A percentile compares a stretch with the other conserved stretches of the same genome.
These are phyloP conservation scores for Celoporthe dispersa DNA, from an alignment of 2,329 filamentous ascomycete genomes.

Conservation along the genomic window DNA sequence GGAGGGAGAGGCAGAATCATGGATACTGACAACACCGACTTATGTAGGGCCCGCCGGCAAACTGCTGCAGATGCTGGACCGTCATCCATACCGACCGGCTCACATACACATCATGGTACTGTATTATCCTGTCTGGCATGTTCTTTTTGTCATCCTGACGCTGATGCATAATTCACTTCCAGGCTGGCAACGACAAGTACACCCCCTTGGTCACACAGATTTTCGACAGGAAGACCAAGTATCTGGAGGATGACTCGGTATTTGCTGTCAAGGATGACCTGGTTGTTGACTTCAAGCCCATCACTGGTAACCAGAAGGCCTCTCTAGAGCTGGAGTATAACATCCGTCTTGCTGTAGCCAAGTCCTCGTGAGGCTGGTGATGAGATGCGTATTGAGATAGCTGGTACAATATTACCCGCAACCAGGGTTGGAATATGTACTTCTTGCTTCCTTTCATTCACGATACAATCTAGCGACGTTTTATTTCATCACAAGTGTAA, in stretches of 20 bases:
- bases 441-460: background rate
- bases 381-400: background rate
- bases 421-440: slow-evolving; percentile 13
- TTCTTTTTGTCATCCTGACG: background rate
- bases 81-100: slow-evolving; percentile 60
- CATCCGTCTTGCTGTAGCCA: slow-evolving; percentile 35
- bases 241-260: slow-evolving; percentile 51
- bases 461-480: background rate
- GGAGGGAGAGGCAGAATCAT: too few species aligned
- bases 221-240: slow-evolving; percentile 63
- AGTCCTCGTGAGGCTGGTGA: slow-evolving; percentile 10
- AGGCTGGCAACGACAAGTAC: slow-evolving; percentile 33
- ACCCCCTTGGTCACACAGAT: slow-evolving; percentile 62
- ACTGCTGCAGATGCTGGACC: slow-evolving; percentile 57
- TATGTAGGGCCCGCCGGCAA: slow-evolving; percentile 54
- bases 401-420: background rate
- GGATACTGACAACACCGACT: slow-evolving; percentile 33
- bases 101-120: slow-evolving; percentile 63
- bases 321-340: slow-evolving; percentile 45
- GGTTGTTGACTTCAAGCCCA: slow-evolving; percentile 42
- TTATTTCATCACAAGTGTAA: too few species aligned
- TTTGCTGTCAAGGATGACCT: slow-evolving; percentile 46
- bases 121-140: slow-evolving; percentile 33
- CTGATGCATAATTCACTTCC: slow-evolving; percentile 2
- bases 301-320: slow-evolving; percentile 40